These are phyloP conservation scores for Sporisorium sorghi DNA, from an alignment of 1,284 basidiomycete species.

Conservation along the genomic window DNA sequence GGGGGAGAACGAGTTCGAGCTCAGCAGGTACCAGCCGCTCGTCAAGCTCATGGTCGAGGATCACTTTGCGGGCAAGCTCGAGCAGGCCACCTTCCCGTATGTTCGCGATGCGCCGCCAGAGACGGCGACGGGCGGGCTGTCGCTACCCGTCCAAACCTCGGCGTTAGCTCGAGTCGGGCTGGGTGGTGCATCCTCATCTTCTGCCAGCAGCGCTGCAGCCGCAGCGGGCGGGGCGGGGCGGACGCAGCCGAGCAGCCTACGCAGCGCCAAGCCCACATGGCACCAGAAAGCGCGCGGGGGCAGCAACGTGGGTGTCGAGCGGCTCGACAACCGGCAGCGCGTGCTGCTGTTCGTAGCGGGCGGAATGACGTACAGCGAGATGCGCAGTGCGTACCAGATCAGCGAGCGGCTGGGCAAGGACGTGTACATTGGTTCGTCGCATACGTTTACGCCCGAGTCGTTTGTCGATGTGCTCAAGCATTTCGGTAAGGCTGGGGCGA, in stretches of 20 bases:
- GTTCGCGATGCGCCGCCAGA: constrained; percentile 84
- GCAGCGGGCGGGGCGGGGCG: constrained; percentile 6
- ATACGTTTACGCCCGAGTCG: constrained; percentile 82
- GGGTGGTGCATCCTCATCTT: neutral
- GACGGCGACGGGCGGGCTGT: constrained; percentile 3
- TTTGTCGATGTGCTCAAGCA: constrained; percentile 86
- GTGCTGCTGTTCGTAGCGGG: constrained; percentile 92
- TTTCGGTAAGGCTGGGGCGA: constrained; percentile 57
- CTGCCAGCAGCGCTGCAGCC: neutral
- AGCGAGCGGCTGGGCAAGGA: constrained; percentile 83
- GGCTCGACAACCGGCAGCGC: constrained; percentile 78
- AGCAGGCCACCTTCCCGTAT: constrained; percentile 85
- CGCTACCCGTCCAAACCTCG: constrained; percentile 36
- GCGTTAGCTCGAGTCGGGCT: constrained; percentile 45
- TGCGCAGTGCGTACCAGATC: constrained; percentile 86
- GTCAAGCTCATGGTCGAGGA: constrained; percentile 91
- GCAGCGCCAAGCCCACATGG: constrained; percentile 63
- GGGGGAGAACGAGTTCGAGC: constrained; percentile 89
- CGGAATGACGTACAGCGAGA: constrained; percentile 95
- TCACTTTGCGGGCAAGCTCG: constrained; percentile 82
- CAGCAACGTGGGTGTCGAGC: constrained; percentile 25
- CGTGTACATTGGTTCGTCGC: constrained; percentile 92
- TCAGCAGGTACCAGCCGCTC: constrained; percentile 91
- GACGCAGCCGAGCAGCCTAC: constrained; percentile 46
- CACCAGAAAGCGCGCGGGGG: constrained; percentile 53